phyloP scores from a whole-genome alignment of 1,284 basidiomycete genomes.

The Singerocomus rubriflavus region DNA sequence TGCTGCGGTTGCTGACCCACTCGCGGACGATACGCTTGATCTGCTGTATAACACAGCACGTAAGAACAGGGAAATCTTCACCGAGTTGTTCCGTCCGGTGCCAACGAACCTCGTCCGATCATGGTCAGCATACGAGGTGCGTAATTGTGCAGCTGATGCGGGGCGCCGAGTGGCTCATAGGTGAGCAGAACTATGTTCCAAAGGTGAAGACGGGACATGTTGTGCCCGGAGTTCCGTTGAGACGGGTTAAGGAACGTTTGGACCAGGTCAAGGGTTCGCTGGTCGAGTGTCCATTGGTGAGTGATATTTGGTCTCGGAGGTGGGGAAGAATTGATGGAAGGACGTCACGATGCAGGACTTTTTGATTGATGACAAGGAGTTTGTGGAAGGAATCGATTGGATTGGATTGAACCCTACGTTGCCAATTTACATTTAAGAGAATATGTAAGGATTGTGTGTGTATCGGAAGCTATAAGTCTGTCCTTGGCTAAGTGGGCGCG shows the following conservation, averaged over 20 bases:
- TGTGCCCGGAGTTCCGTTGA: conserved; percentile 58
- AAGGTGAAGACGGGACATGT: conserved; percentile 84
- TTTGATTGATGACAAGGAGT: conserved; percentile 73
- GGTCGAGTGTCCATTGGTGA: conserved; percentile 75
- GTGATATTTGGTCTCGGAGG: conserved; percentile 7
- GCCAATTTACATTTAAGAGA: conserved; percentile 64
- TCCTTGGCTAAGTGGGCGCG: neutral
- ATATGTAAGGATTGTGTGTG: conserved; percentile 10
- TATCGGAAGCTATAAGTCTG: conserved; percentile 1
- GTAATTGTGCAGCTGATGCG: conserved; percentile 25
- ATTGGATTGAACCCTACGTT: conserved; percentile 70
- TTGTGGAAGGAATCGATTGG: conserved; percentile 72
- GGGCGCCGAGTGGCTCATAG: conserved; percentile 4
- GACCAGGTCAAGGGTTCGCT: conserved; percentile 66
- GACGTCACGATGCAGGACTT: conserved; percentile 54
- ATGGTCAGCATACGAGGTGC: conserved; percentile 76
- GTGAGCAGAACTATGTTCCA: conserved; percentile 59
- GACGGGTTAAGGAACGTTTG: conserved; percentile 72
- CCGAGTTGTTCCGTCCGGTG: conserved; percentile 78
- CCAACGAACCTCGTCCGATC: conserved; percentile 77
- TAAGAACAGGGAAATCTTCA: conserved; percentile 77
- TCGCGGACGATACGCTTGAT: conserved; percentile 56
- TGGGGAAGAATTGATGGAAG: conserved; percentile 13
- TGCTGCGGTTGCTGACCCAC: conserved; percentile 73
- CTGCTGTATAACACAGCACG: conserved; percentile 75